Percentiles rank a stretch among this genome's conserved stretches.
Conservation (phyloP, 2,329 filamentous ascomycete species). For the Madurella mycetomatis region DNA sequence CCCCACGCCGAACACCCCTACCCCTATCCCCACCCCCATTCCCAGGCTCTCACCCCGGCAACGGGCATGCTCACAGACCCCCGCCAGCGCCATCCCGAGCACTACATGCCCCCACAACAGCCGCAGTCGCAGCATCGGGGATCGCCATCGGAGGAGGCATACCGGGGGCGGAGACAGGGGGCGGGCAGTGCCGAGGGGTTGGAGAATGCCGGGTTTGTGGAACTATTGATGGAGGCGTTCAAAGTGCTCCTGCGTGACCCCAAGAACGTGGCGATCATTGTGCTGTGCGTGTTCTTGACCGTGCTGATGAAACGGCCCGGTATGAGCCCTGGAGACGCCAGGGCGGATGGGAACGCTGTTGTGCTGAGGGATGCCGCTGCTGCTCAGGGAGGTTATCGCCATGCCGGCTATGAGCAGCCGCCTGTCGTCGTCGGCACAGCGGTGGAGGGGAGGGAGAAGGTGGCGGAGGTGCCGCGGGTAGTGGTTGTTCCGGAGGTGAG, state of each 20-base stretch:
- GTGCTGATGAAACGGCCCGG: conserved; percentile 11
- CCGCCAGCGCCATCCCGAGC: conserved; percentile 1
- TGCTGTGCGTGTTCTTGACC: conserved; percentile 51
- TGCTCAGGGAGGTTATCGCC: no score
- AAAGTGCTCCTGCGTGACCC: conserved; percentile 53
- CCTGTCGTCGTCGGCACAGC: no score
- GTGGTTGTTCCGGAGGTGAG: neutral
- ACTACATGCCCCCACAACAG: conserved; percentile 20
- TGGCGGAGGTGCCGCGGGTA: neutral
- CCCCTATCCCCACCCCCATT: neutral
- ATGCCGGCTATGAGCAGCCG: no score
- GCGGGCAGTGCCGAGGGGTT: conserved; percentile 17
- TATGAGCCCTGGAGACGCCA: no score
- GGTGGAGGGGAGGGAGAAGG: neutral
- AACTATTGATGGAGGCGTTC: conserved; percentile 51
- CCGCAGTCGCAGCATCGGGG: conserved; percentile 9
- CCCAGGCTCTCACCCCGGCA: neutral
- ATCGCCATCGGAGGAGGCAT: neutral
- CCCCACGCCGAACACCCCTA: neutral
- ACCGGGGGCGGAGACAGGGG: neutral
- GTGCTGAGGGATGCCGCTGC: no score
- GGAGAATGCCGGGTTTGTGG: conserved; percentile 46
- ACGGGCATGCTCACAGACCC: neutral
- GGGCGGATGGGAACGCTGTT: no score
- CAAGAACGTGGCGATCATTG: conserved; percentile 55